phyloP scores from a whole-genome alignment of 495 filamentous ascomycete species.

The Thermochaetoides thermophila region DNA sequence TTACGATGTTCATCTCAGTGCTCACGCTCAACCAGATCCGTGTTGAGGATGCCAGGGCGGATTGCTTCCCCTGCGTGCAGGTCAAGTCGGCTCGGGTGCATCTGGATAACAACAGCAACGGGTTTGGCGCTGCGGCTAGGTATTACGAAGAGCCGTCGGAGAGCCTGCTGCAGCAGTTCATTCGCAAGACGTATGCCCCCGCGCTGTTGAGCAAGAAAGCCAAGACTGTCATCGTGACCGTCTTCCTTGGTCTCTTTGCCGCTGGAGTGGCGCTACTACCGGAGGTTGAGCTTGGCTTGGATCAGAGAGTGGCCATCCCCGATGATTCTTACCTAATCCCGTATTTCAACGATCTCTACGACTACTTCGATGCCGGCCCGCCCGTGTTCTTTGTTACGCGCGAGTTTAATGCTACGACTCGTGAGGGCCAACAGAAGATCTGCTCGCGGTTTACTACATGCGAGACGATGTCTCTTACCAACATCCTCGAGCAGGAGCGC shows the following conservation, averaged over 20 bases:
- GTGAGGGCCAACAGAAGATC: slow-evolving; percentile 62
- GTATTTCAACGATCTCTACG: slow-evolving; percentile 90
- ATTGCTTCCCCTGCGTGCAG: slow-evolving; percentile 81
- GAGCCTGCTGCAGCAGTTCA: slow-evolving; percentile 64
- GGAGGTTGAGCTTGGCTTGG: slow-evolving; percentile 69
- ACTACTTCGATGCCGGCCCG: slow-evolving; percentile 80
- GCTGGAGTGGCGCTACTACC: slow-evolving; percentile 73
- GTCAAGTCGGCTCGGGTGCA: slow-evolving; percentile 48
- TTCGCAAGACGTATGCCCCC: slow-evolving; percentile 79
- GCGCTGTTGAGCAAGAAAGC: slow-evolving; percentile 59
- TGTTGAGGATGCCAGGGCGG: slow-evolving; percentile 72
- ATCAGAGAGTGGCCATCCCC: slow-evolving; percentile 87
- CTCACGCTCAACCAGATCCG: slow-evolving; percentile 79
- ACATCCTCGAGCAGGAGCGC: slow-evolving; percentile 80
- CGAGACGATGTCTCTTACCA: slow-evolving; percentile 65
- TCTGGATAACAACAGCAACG: slow-evolving; percentile 25
- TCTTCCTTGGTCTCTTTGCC: slow-evolving; percentile 81
- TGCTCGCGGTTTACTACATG: slow-evolving; percentile 89
- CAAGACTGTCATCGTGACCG: slow-evolving; percentile 56
- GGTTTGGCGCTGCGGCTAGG: slow-evolving; percentile 20
- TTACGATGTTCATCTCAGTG: slow-evolving; percentile 91
- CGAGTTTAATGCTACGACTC: slow-evolving; percentile 59
- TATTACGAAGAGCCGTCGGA: slow-evolving; percentile 63
- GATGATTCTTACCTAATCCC: slow-evolving; percentile 83
- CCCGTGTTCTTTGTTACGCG: slow-evolving; percentile 92